These are phyloP conservation scores for Leishmania lainsoni DNA, from an alignment of 208 protist genomes.

Conservation along the genomic window DNA sequence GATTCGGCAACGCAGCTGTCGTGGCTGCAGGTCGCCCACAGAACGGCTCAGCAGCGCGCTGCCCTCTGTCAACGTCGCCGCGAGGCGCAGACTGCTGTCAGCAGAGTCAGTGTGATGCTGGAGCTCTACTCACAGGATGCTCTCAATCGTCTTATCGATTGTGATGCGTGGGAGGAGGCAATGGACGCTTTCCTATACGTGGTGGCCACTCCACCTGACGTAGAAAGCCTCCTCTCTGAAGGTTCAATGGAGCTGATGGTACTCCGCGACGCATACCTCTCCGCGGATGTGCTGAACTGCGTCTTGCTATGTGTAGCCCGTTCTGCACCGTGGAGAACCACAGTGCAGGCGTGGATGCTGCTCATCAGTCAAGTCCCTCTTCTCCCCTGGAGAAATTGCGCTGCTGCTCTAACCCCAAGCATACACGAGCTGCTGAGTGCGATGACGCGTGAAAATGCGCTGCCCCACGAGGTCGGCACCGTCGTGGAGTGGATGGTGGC, in stretches of 20 bases:
- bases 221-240: slow-evolving; percentile 4
- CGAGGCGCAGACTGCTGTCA: background rate
- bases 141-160: slow-evolving; percentile 19
- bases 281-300: slow-evolving; percentile 11
- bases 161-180: slow-evolving; percentile 33
- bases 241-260: slow-evolving; percentile 13
- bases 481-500: slow-evolving; percentile 18
- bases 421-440: slow-evolving; percentile 17
- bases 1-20: slow-evolving; percentile 3
- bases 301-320: slow-evolving; percentile 27
- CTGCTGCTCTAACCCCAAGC: background rate
- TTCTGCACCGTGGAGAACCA: slow-evolving; percentile 35
- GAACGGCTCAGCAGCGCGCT: background rate
- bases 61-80: slow-evolving; percentile 5
- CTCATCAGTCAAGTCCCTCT: slow-evolving; percentile 23
- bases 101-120: background rate
- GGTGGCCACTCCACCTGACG: background rate
- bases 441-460: slow-evolving; percentile 34
- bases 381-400: slow-evolving; percentile 10
- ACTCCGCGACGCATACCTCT: slow-evolving; percentile 24
- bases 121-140: slow-evolving; percentile 4
- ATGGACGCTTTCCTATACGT: slow-evolving; percentile 20
- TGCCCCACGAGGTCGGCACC: slow-evolving; percentile 29
- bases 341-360: slow-evolving; percentile 30
- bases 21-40: slow-evolving; percentile 15